Conservation (phyloP, 139 green algal species). For the Coccomyxa sp. region DNA sequence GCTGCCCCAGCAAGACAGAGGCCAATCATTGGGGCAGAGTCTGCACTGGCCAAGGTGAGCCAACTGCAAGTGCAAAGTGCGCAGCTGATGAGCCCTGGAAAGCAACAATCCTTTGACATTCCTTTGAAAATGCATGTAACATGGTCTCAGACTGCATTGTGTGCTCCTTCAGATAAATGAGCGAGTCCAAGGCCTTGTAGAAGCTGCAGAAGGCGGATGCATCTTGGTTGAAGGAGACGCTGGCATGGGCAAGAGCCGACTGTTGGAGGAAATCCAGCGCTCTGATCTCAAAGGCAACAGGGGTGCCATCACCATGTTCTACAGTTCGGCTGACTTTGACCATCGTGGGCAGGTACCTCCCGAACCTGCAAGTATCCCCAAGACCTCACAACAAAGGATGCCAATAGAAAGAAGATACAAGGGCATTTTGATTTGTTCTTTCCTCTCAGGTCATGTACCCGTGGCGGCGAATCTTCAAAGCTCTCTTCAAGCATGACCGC, state of each 20-base stretch:
- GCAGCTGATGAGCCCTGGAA: too few species aligned
- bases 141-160: background rate
- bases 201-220: conserved; percentile 26
- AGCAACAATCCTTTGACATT: too few species aligned
- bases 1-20: conserved; percentile 8
- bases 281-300: conserved; percentile 37
- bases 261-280: conserved; percentile 60
- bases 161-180: conserved; percentile 8
- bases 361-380: too few species aligned
- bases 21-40: conserved; percentile 7
- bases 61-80: too few species aligned
- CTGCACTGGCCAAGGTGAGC: background rate
- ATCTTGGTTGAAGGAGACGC: conserved; percentile 66
- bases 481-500: conserved; percentile 39
- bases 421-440: background rate
- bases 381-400: too few species aligned
- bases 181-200: conserved; percentile 5
- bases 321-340: too few species aligned
- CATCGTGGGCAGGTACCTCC: too few species aligned
- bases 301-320: conserved; percentile 24
- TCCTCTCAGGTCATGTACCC: conserved; percentile 42
- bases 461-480: conserved; percentile 52
- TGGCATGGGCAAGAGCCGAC: conserved; percentile 65
- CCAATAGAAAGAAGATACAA: too few species aligned
- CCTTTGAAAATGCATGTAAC: background rate